A percentile compares a stretch with the other conserved stretches of the same genome.
These are phyloP conservation scores for Dryas drummondii DNA, from an alignment of 306 rosid species.

Conservation along the genomic window DNA sequence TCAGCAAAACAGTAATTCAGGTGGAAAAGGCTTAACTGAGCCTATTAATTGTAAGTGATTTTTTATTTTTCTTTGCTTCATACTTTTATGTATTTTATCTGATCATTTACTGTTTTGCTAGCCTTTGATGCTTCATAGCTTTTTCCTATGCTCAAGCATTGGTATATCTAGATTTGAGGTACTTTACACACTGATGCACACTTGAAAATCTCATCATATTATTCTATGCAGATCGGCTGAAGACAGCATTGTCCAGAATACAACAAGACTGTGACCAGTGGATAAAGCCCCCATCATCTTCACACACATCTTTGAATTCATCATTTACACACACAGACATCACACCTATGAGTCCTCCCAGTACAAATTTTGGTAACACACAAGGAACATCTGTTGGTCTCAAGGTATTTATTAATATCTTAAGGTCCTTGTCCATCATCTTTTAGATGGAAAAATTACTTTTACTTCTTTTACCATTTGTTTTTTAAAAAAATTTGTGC, in stretches of 20 bases:
- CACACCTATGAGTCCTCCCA: slow-evolving; percentile 62
- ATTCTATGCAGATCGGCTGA: slow-evolving; percentile 71
- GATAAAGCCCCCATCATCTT: slow-evolving; percentile 58
- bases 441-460: not conserved
- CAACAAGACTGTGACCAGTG: slow-evolving; percentile 85
- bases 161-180: slow-evolving; percentile 11
- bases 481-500: not conserved
- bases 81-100: not conserved
- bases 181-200: slow-evolving; percentile 22
- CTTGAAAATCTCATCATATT: slow-evolving; percentile 31
- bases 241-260: slow-evolving; percentile 80
- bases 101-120: not conserved
- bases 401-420: slow-evolving; percentile 54
- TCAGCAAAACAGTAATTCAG: slow-evolving; percentile 60
- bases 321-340: slow-evolving; percentile 60
- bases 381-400: slow-evolving; percentile 64
- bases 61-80: slow-evolving; percentile 1
- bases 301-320: slow-evolving; percentile 53
- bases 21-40: slow-evolving; percentile 65
- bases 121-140: not conserved
- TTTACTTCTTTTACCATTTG: not conserved
- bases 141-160: slow-evolving; percentile 16
- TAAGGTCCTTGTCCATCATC: not conserved
- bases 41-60: slow-evolving; percentile 67
- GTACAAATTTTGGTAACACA: slow-evolving; percentile 46